A percentile compares a stretch with the other conserved stretches of the same genome.
Evolutionary conservation across 257 asterid species (phyloP).

Genomic region (Fraxinus anomala): DNA sequence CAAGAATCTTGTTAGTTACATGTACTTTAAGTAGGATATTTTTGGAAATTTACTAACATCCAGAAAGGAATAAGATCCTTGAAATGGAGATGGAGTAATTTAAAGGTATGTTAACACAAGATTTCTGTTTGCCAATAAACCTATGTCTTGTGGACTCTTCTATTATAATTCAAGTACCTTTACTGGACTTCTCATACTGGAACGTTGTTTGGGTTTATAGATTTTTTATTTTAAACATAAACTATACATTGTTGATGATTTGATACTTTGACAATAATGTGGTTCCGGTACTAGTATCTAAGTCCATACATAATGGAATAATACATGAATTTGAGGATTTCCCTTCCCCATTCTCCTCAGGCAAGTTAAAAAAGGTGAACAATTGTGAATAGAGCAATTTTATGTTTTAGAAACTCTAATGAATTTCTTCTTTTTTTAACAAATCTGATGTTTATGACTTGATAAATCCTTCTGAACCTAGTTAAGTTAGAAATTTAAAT

Average conservation of each 20-base stretch:
- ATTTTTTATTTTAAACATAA: neutral
- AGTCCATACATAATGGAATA: conserved; percentile 4
- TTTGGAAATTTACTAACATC: neutral
- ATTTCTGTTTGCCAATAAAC: neutral
- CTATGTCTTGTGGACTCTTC: neutral
- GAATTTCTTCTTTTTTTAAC: neutral
- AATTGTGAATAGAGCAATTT: neutral
- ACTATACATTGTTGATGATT: neutral
- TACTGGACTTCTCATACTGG: neutral
- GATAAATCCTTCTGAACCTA: neutral
- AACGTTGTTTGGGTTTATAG: neutral
- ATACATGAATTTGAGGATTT: neutral
- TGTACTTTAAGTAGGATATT: neutral
- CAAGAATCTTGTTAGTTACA: neutral
- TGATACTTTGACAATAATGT: neutral
- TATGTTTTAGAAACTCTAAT: neutral
- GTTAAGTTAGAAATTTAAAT: neutral
- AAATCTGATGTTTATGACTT: neutral
- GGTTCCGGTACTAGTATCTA: neutral
- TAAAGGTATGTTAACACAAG: neutral
- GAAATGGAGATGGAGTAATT: neutral
- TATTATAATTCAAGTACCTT: neutral
- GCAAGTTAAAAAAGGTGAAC: conserved; percentile 2
- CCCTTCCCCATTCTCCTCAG: neutral
- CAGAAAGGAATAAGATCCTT: neutral